Base-by-base conservation (phyloP, 331 rosid genomes). In the Acacia concinna region DNA sequence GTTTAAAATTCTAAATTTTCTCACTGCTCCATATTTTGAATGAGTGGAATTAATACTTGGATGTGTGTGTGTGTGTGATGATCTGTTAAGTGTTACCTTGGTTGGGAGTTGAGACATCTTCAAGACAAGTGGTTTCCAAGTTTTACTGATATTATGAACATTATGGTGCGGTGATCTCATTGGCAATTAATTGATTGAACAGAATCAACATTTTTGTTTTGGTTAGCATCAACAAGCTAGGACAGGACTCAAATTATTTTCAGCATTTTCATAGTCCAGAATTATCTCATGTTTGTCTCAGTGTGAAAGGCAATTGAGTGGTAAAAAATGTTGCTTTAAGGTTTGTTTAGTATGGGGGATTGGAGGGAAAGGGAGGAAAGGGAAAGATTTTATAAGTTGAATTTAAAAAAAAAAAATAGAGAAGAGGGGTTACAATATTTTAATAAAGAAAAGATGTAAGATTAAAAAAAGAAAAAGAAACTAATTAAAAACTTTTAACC, bases 261-360 rank as follows among this genome's bases (percentile, higher is more conserved):
- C 57, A 51, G 25, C 25, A 17, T 46, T 65, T 38, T 27, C 65
- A 21, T 9, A 38, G 10, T 21, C n/a, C 21, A 20, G 8, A 8
- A 40, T 27, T 27, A 37, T 67, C 25, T 67, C 66, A 23, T 47
- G 34, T 49, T 3, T 74, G 17, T 65, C 27, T 74, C 41, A 11
- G 25, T 32, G 66, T 46, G 81, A 59, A 44, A 68, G 78, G 66
- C 57, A 57, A 20, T 56, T 31, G 28, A 81, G 23, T 65, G 67
- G 56, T 56, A 68, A 52, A 52, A 15, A 30, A 74, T 38, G 34
- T 71, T 44, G 74, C n/a, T 28, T 54, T 9, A n/a, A n/a, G n/a
- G n/a, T n/a, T n/a, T n/a, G n/a, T n/a, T n/a, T n/a, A n/a, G n/a
- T n/a, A n/a, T n/a, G n/a, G n/a, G n/a, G n/a, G n/a, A n/a, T n/a